Percentiles rank a stretch among this genome's conserved stretches.
These are phyloP conservation scores for Apocynum venetum DNA, from an alignment of 257 asterid species.

Conservation along the genomic window DNA sequence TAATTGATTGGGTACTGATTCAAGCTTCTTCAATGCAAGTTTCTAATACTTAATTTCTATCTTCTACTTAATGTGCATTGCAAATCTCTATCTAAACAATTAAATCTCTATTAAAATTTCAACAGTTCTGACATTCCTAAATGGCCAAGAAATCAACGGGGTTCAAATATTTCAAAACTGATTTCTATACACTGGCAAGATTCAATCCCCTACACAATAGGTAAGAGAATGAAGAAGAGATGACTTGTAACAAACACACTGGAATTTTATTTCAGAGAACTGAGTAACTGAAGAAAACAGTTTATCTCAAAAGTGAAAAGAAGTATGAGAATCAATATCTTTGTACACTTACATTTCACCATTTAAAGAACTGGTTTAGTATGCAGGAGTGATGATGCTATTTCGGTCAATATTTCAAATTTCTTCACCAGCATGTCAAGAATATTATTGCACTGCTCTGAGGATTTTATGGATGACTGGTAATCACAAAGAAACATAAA, in stretches of 20 bases:
- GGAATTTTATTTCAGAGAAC: no score
- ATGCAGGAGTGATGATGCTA: slow-evolving; percentile 85
- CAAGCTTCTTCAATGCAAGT: slow-evolving; percentile 4
- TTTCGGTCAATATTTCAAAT: slow-evolving; percentile 77
- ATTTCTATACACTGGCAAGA: not conserved
- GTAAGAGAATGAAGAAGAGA: no score
- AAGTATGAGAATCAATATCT: not conserved
- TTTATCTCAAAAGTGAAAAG: no score
- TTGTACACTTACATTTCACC: slow-evolving; percentile 43
- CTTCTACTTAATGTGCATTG: not conserved
- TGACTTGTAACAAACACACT: no score
- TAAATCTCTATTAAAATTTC: not conserved
- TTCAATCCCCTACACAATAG: not conserved
- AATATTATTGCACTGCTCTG: slow-evolving; percentile 48
- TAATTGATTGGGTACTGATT: not conserved
- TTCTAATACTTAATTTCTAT: not conserved
- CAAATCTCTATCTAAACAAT: not conserved
- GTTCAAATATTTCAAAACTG: not conserved
- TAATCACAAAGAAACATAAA: slow-evolving; percentile 51
- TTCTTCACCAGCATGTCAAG: slow-evolving; percentile 60
- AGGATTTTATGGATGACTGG: slow-evolving; percentile 46
- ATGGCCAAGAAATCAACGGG: not conserved
- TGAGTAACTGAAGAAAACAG: not conserved
- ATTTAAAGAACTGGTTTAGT: slow-evolving; percentile 37
- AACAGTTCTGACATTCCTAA: not conserved